Conservation (phyloP, 108 stramenopile species). For the Skeletonema grethae region DNA sequence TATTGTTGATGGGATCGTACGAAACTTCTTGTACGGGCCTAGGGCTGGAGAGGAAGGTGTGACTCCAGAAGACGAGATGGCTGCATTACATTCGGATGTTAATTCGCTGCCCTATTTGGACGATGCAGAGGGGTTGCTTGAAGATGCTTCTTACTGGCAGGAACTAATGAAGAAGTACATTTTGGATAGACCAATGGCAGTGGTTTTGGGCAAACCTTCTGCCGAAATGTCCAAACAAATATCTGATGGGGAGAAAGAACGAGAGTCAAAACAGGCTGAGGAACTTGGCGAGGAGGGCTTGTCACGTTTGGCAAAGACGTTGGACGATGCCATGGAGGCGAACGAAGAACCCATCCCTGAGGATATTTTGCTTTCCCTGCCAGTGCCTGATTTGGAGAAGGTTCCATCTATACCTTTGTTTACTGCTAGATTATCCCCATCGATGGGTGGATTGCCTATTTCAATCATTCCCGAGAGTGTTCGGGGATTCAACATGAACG, state of each 20-base stretch:
- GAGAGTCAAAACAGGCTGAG: constrained; percentile 35
- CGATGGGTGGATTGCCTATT: constrained; percentile 2
- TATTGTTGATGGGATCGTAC: constrained; percentile 38
- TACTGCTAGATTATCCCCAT: constrained; percentile 31
- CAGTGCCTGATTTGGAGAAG: constrained; percentile 46
- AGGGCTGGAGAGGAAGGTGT: constrained; percentile 30
- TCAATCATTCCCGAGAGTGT: constrained; percentile 43
- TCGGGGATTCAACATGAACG: constrained; percentile 19
- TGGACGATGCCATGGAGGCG: constrained; percentile 35
- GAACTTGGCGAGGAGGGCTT: constrained; percentile 41
- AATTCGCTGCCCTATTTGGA: constrained; percentile 39
- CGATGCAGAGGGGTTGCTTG: constrained; percentile 31
- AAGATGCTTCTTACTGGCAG: constrained; percentile 44
- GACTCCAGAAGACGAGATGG: constrained; percentile 31
- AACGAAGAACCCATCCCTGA: constrained; percentile 48
- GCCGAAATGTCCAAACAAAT: constrained; percentile 33
- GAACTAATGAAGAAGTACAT: constrained; percentile 32
- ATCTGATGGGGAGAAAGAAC: constrained; percentile 32
- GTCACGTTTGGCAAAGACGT: constrained; percentile 9
- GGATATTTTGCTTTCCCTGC: constrained; percentile 42
- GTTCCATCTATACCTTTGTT: constrained; percentile 48
- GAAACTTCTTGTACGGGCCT: constrained; percentile 51
- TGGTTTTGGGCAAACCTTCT: constrained; percentile 49
- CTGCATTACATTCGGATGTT: constrained; percentile 35
- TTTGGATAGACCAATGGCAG: constrained; percentile 49